Percentiles rank a stretch among this genome's conserved stretches.
Conservation (phyloP, 768 basidiomycete genomes). For the Coprinellus aureogranulatus region DNA sequence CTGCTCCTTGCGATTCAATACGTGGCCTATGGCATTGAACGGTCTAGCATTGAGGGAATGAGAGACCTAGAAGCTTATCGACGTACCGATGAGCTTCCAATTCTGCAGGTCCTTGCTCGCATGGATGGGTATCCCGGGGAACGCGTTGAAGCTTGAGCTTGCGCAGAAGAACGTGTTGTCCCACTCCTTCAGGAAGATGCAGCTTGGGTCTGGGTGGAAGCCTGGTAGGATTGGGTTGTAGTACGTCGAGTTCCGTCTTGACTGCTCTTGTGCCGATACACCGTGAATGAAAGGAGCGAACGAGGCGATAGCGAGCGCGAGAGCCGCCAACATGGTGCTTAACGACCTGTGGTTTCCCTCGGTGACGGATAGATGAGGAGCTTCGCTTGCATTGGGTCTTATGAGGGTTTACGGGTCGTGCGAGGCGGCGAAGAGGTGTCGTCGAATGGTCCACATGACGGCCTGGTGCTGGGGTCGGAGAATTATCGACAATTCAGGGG, state of each 20-base stretch:
- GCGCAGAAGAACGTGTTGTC: constrained; percentile 32
- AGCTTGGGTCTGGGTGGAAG: constrained; percentile 33
- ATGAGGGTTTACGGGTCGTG: too few relatives aligned
- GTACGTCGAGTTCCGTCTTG: constrained; percentile 8
- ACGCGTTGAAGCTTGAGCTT: constrained; percentile 31
- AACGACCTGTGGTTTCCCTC: too few relatives aligned
- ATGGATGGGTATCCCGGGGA: constrained; percentile 33
- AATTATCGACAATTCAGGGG: too few relatives aligned
- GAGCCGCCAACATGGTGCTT: too few relatives aligned
- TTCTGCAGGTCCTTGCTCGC: constrained; percentile 29
- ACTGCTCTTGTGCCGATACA: too few relatives aligned
- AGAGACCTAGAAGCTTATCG: neutral
- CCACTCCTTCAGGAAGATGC: constrained; percentile 24
- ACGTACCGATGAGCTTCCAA: constrained; percentile 29
- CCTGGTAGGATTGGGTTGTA: constrained; percentile 25
- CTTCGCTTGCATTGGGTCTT: too few relatives aligned
- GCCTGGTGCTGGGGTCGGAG: too few relatives aligned
- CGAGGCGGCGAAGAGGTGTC: too few relatives aligned
- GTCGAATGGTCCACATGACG: too few relatives aligned
- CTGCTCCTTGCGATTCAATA: constrained; percentile 14
- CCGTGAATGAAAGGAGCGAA: too few relatives aligned
- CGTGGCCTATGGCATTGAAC: constrained; percentile 6
- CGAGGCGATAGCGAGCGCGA: too few relatives aligned
- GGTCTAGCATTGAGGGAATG: neutral
- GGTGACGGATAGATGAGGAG: too few relatives aligned